These are phyloP conservation scores for Fusarium armeniacum DNA, from an alignment of 2,329 filamentous ascomycete genomes.

Conservation along the genomic window DNA sequence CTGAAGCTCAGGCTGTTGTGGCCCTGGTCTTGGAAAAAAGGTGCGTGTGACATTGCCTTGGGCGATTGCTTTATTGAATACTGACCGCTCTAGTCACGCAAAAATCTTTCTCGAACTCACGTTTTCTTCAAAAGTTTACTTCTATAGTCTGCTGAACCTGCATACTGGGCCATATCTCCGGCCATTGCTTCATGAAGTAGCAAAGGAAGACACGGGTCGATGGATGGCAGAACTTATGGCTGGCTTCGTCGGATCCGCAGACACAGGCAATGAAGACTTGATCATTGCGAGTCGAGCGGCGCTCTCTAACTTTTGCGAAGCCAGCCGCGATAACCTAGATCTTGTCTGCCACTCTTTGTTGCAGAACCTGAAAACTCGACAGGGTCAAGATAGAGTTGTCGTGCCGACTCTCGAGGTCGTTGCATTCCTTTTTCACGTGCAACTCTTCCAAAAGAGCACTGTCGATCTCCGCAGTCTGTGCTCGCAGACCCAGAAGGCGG, in stretches of 20 bases:
- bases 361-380: slow-evolving; percentile 66
- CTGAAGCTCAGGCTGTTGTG: slow-evolving; percentile 71
- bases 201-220: slow-evolving; percentile 48
- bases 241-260: slow-evolving; percentile 79
- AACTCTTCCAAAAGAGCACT: slow-evolving; percentile 59
- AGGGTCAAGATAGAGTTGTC: slow-evolving; percentile 76
- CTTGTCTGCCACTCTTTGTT: slow-evolving; percentile 66
- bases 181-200: slow-evolving; percentile 55
- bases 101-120: slow-evolving; percentile 57
- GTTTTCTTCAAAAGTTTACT: slow-evolving; percentile 73
- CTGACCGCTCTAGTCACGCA: slow-evolving; percentile 53
- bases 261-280: slow-evolving; percentile 82
- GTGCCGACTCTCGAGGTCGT: slow-evolving; percentile 83
- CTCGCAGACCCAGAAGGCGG: slow-evolving; percentile 78
- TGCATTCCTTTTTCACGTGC: slow-evolving; percentile 80
- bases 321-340: slow-evolving; percentile 57
- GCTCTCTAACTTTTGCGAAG: slow-evolving; percentile 68
- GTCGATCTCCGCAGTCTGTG: slow-evolving; percentile 72
- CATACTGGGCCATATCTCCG: slow-evolving; percentile 56
- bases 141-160: slow-evolving; percentile 66
- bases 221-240: slow-evolving; percentile 71
- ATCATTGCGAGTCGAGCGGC: slow-evolving; percentile 77
- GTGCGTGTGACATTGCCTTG: slow-evolving; percentile 56
- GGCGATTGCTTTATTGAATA: slow-evolving; percentile 15
- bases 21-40: slow-evolving; percentile 59